phyloP scores from a whole-genome alignment of 2,329 filamentous ascomycete genomes.

The Xylariaceae sp. region DNA sequence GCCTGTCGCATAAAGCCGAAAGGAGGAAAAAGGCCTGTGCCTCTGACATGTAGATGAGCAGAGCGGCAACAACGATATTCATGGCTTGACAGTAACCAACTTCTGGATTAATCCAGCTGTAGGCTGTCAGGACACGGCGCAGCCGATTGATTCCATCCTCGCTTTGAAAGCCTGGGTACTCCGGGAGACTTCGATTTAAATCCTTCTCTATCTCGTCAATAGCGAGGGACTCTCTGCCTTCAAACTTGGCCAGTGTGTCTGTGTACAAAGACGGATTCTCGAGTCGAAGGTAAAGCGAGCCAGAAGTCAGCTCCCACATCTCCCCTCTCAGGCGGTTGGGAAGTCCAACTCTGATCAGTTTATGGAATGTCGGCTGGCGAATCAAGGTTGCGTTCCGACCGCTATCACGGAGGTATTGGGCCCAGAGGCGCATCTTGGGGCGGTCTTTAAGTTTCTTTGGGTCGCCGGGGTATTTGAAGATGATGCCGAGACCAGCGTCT shows the following conservation, averaged over 20 bases:
- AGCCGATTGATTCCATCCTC: slow-evolving; percentile 90
- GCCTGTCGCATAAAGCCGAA: slow-evolving; percentile 83
- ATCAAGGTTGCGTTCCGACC: slow-evolving; percentile 89
- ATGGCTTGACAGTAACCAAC: slow-evolving; percentile 99
- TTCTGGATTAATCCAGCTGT: slow-evolving; percentile 94
- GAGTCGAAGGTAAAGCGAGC: slow-evolving; percentile 82
- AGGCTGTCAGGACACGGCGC: slow-evolving; percentile 87
- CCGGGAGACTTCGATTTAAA: slow-evolving; percentile 88
- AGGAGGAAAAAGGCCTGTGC: slow-evolving; percentile 92
- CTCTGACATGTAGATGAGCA: slow-evolving; percentile 98
- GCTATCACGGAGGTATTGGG: slow-evolving; percentile 92
- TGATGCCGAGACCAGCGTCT: slow-evolving; percentile 88
- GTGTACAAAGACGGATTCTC: slow-evolving; percentile 79
- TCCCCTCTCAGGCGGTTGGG: slow-evolving; percentile 91
- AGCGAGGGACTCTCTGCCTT: slow-evolving; percentile 83
- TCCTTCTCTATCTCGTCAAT: slow-evolving; percentile 99
- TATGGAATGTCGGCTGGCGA: slow-evolving; percentile 95
- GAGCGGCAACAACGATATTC: slow-evolving; percentile 98
- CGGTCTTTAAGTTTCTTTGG: slow-evolving; percentile 88
- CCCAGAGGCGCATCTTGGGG: slow-evolving; percentile 97
- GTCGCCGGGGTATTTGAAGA: slow-evolving; percentile 94
- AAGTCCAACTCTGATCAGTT: slow-evolving; percentile 89
- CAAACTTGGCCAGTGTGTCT: slow-evolving; percentile 79
- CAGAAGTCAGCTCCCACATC: slow-evolving; percentile 92
- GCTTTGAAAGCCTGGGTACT: slow-evolving; percentile 96